A percentile compares a stretch with the other conserved stretches of the same genome.
These are phyloP conservation scores for Deinandra increscens DNA, from an alignment of 129 eudicot species.

Conservation along the genomic window DNA sequence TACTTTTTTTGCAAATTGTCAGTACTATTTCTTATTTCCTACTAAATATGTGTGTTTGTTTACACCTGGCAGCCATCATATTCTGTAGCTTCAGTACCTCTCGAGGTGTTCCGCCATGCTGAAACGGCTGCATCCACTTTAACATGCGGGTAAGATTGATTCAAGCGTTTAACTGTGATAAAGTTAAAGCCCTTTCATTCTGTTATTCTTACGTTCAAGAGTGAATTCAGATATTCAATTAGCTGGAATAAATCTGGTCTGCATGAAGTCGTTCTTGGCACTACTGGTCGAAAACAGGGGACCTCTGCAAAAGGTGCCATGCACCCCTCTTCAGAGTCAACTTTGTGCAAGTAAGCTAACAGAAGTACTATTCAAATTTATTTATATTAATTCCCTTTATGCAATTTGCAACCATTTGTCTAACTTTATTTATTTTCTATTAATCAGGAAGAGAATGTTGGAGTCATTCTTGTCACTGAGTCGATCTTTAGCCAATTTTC, in stretches of 20 bases:
- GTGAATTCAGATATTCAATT: slow-evolving; percentile 49
- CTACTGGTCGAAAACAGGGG: slow-evolving; percentile 96
- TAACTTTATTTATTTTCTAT: slow-evolving; percentile 9
- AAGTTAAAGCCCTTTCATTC: neutral
- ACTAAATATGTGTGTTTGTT: slow-evolving; percentile 23
- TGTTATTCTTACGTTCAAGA: neutral
- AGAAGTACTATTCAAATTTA: neutral
- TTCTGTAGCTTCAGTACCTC: slow-evolving; percentile 72
- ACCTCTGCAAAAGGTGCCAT: slow-evolving; percentile 81
- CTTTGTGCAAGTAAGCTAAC: slow-evolving; percentile 85
- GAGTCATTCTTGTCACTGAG: slow-evolving; percentile 60
- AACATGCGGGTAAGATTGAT: slow-evolving; percentile 76
- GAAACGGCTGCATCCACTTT: slow-evolving; percentile 72
- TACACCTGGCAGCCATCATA: slow-evolving; percentile 60
- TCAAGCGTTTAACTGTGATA: neutral
- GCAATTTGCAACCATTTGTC: slow-evolving; percentile 4
- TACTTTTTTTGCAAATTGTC: neutral
- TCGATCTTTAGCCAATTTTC: slow-evolving; percentile 30
- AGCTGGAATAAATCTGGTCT: slow-evolving; percentile 80
- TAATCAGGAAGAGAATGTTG: slow-evolving; percentile 70
- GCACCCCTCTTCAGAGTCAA: slow-evolving; percentile 75
- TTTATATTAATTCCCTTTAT: neutral
- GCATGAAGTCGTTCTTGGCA: slow-evolving; percentile 93
- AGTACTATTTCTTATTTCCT: neutral
- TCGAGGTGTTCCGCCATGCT: slow-evolving; percentile 81